phyloP scores from a whole-genome alignment of 1,284 basidiomycete species.

The Naganishia cerealis region DNA sequence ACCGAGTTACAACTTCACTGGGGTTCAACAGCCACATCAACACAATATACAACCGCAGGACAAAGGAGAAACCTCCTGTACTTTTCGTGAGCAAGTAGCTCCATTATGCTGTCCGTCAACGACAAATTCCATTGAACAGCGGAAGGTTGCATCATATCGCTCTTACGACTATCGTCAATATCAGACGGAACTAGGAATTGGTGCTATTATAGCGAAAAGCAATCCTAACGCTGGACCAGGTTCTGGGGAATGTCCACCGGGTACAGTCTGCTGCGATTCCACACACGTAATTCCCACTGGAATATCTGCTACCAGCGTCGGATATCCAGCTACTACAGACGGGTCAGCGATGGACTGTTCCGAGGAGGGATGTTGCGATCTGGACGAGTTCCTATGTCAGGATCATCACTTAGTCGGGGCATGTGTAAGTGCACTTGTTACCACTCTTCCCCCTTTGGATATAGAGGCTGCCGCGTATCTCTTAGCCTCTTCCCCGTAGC shows the following conservation, averaged over 20 bases:
- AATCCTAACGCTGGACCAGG: neutral
- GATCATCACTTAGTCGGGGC: conserved; percentile 25
- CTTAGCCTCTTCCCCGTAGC: neutral
- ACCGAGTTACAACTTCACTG: neutral
- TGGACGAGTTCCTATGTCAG: conserved; percentile 23
- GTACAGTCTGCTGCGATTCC: conserved; percentile 16
- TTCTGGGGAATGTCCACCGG: conserved; percentile 3
- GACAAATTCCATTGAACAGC: neutral
- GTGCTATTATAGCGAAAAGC: neutral
- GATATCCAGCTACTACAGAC: neutral
- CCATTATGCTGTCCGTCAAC: neutral
- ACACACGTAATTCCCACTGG: neutral
- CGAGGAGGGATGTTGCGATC: conserved; percentile 22
- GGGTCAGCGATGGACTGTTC: conserved; percentile 16
- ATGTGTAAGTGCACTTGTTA: conserved; percentile 1
- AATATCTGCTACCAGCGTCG: neutral
- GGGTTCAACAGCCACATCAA: neutral
- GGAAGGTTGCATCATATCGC: neutral
- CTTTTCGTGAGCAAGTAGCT: neutral
- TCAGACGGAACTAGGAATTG: neutral
- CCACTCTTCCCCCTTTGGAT: neutral
- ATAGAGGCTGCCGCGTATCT: neutral
- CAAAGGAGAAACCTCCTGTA: neutral
- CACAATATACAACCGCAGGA: neutral
- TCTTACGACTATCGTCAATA: conserved; percentile 1